Percentiles rank a stretch among this genome's conserved stretches.
Evolutionary conservation across 768 basidiomycete species (phyloP).

Genomic region (Lactifluus pinguis): DNA sequence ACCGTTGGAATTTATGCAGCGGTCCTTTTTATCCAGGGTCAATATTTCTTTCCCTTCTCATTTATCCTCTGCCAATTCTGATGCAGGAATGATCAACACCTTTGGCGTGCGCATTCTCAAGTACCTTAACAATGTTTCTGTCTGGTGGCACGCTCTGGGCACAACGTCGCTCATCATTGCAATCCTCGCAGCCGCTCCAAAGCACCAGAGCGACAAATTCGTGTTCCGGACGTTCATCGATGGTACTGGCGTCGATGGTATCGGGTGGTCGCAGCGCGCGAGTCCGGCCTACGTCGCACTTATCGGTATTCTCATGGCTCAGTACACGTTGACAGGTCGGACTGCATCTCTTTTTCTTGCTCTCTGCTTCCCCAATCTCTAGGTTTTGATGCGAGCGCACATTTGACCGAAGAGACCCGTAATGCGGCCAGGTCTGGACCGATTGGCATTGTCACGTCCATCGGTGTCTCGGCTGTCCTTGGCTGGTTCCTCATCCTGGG

Average conservation of each 20-base stretch:
- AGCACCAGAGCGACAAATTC: constrained; percentile 55
- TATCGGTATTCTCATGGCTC: constrained; percentile 66
- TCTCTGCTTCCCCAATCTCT: neutral
- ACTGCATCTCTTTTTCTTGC: neutral
- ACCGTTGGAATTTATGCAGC: constrained; percentile 65
- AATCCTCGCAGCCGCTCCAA: constrained; percentile 62
- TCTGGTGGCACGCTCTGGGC: constrained; percentile 68
- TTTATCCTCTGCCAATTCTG: neutral
- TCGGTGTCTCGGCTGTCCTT: constrained; percentile 60
- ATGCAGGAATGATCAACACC: constrained; percentile 54
- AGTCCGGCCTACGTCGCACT: constrained; percentile 61
- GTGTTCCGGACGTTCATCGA: constrained; percentile 69
- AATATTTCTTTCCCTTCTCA: neutral
- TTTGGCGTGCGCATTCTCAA: constrained; percentile 61
- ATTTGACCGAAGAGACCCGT: constrained; percentile 76
- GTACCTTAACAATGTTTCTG: constrained; percentile 61
- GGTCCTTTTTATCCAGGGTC: constrained; percentile 56
- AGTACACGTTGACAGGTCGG: constrained; percentile 65
- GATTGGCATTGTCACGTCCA: constrained; percentile 61
- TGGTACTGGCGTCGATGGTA: constrained; percentile 43
- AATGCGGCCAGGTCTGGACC: constrained; percentile 53
- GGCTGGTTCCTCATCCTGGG: constrained; percentile 71
- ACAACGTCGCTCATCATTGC: constrained; percentile 60
- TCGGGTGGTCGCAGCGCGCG: constrained; percentile 60
- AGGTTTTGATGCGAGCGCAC: constrained; percentile 68